Conservation (phyloP, 768 basidiomycete genomes). For the Suillus ampliporus region DNA sequence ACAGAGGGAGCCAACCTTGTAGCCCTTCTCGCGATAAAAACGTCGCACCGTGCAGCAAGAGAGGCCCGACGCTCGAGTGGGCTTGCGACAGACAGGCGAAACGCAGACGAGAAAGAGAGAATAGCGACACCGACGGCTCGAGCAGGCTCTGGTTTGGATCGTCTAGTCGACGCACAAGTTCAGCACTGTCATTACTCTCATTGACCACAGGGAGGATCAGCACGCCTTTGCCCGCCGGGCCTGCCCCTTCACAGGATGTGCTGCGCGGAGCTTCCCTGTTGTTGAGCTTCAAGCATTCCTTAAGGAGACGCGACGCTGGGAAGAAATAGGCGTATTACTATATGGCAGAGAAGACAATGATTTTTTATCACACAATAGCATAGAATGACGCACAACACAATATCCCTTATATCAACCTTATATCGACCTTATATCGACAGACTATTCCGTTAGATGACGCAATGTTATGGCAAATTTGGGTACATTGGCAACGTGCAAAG, state of each 20-base stretch:
- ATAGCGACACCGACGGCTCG: neutral
- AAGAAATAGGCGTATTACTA: neutral
- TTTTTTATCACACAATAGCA: neutral
- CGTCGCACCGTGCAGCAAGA: constrained; percentile 22
- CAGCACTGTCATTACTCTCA: constrained; percentile 38
- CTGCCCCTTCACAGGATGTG: constrained; percentile 26
- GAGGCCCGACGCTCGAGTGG: constrained; percentile 48
- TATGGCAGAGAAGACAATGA: constrained; percentile 1
- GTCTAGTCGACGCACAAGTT: constrained; percentile 22
- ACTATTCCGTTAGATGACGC: constrained; percentile 9
- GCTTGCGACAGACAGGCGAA: constrained; percentile 48
- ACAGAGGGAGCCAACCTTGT: neutral
- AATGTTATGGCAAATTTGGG: constrained; percentile 24
- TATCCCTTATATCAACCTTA: neutral
- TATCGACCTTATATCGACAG: neutral
- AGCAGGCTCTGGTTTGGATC: constrained; percentile 5
- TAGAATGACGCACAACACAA: neutral
- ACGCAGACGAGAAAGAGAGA: constrained; percentile 34
- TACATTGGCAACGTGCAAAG: constrained; percentile 33
- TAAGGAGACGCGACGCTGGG: constrained; percentile 10
- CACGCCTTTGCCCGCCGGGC: constrained; percentile 4
- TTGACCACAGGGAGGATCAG: constrained; percentile 23
- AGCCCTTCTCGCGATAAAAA: constrained; percentile 1
- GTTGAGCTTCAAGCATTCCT: constrained; percentile 35
- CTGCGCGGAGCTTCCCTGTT: constrained; percentile 35